phyloP scores from a whole-genome alignment of 78 protist genomes.

The Dictyostelium discoideum region DNA sequence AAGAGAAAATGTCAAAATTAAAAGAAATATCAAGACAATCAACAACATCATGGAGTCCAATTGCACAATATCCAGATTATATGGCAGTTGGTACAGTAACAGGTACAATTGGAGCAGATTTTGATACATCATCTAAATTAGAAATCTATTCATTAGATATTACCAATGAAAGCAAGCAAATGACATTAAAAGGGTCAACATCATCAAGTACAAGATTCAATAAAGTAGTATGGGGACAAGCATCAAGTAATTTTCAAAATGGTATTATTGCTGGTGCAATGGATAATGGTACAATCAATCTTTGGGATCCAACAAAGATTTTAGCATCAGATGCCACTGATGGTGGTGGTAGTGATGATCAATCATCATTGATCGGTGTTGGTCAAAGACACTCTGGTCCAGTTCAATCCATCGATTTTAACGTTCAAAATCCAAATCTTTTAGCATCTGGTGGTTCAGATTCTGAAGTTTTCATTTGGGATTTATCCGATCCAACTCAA shows the following conservation, averaged over 20 bases:
- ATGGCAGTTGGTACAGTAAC: conserved; percentile 77
- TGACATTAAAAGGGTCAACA: conserved; percentile 52
- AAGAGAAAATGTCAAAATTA: conserved; percentile 68
- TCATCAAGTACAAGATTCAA: conserved; percentile 49
- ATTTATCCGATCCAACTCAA: conserved; percentile 68
- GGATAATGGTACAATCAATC: conserved; percentile 84
- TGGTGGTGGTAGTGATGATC: not conserved
- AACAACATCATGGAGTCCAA: conserved; percentile 65
- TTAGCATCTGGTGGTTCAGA: conserved; percentile 93
- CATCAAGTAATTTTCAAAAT: not conserved
- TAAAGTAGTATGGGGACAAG: conserved; percentile 73
- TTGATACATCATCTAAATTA: conserved; percentile 70
- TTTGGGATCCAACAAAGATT: conserved; percentile 87
- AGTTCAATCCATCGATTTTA: conserved; percentile 89
- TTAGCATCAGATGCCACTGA: conserved; percentile 19
- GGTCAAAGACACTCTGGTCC: conserved; percentile 84
- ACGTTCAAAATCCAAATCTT: conserved; percentile 74
- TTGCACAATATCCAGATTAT: conserved; percentile 29
- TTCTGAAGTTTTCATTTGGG: conserved; percentile 87
- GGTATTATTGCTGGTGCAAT: conserved; percentile 89
- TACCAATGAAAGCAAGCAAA: conserved; percentile 19
- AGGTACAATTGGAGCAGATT: conserved; percentile 81
- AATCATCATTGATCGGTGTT: conserved; percentile 59
- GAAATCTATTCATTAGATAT: conserved; percentile 72
- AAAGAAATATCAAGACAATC: conserved; percentile 70